Evolutionary conservation across 176 grass and related monocot genomes (phyloP), one percentile per base, ranked within the genome.

Genomic region (Avena eriantha): DNA sequence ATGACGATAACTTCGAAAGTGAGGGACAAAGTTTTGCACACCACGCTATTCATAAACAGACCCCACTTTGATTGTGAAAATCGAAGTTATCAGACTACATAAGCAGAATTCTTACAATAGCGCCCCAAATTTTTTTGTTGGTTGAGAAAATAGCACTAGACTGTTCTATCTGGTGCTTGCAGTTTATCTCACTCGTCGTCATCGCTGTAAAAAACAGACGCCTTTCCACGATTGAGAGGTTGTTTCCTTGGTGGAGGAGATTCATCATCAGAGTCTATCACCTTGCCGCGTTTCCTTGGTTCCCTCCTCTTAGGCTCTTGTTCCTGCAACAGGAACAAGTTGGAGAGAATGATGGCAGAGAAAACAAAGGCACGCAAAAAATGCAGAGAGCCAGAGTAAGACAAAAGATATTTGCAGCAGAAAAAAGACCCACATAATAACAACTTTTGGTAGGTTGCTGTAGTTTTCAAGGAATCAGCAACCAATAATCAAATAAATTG

Each of bases 201-300:
- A 49, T 95, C 86, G 19, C 86, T 90, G 77, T 92, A 59, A 82
- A 84, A 82, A 63, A 90, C 79, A 26, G 89, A 43, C 3, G 75
- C 55, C 45, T 90, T 92, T 70, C 90, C 81, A 48, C 90, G 85
- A 17, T 78, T 80, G 48, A 51, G 49, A 10, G 75, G 21, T 10
- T 22, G 50, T 80, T 90, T 92, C 69, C 80, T 95, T 22, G 90
- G 90, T 60, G 88, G 90, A 86, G 90, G 88, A 88, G 88, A 88
- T 48, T 87, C 87, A 1, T 84, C 88, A 83, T 86, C 82, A 29
- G 80, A 87, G 54, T 89, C 21, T 0, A 92, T 73, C 86, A 77
- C 87, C 83, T 84, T 90, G 82, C 83, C 60, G 82, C 83, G 74
- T 76, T 88, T 91, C 55, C 73, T 69, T 10, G 78, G n/a, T 73